phyloP scores from a whole-genome alignment of 345 rosid genomes.

The Rhodamnia argentea region DNA sequence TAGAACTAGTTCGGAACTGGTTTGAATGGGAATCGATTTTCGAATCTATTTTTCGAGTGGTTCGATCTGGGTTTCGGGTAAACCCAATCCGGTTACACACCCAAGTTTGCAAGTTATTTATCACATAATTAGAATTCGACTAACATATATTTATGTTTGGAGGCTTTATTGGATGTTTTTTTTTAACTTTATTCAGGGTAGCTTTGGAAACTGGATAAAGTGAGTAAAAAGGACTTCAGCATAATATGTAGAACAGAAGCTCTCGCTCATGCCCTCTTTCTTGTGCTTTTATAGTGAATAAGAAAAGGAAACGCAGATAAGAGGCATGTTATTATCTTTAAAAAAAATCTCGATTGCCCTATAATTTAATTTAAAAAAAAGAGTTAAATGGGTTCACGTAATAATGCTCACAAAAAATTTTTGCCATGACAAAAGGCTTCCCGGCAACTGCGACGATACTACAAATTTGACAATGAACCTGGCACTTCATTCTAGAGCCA shows the following conservation, averaged over 20 bases:
- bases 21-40: too few species aligned
- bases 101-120: too few species aligned
- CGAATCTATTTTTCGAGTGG: too few species aligned
- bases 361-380: background rate
- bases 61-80: too few species aligned
- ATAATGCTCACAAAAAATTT: background rate
- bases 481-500: background rate
- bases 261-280: background rate
- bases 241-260: too few species aligned
- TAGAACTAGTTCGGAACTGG: too few species aligned
- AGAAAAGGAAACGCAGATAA: background rate
- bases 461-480: background rate
- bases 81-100: too few species aligned
- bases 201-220: background rate
- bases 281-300: background rate
- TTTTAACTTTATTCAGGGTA: too few species aligned
- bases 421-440: background rate
- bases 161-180: background rate
- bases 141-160: too few species aligned
- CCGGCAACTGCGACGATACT: background rate
- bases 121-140: background rate
- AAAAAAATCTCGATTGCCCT: background rate
- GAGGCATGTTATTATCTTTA: accelerated
- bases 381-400: background rate
- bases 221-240: background rate